A percentile compares a stretch with the other conserved stretches of the same genome.
Evolutionary conservation across 1,284 basidiomycete genomes (phyloP).

Genomic region (Singerocomus inundabilis): DNA sequence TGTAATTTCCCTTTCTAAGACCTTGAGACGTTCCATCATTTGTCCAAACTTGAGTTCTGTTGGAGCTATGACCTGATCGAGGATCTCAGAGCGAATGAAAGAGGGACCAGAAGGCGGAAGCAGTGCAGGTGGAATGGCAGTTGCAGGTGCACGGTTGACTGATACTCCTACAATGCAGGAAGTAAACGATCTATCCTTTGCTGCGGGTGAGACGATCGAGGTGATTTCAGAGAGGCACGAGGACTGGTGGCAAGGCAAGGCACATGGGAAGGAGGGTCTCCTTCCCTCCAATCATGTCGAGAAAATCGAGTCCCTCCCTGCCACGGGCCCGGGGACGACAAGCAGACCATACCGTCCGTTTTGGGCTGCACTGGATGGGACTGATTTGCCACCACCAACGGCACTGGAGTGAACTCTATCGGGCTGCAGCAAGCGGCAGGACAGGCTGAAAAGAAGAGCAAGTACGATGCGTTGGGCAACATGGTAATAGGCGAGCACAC

Average conservation of each 20-base stretch:
- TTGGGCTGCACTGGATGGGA: conserved; percentile 39
- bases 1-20: conserved; percentile 17
- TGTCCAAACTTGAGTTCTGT: conserved; percentile 21
- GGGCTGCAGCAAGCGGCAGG: conserved; percentile 39
- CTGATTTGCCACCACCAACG: conserved; percentile 37
- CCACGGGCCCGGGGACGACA: not conserved
- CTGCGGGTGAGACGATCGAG: conserved; percentile 36
- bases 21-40: conserved; percentile 24
- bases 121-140: conserved; percentile 11
- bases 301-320: conserved; percentile 36
- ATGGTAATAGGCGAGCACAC: conserved; percentile 39
- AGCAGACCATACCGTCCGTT: conserved; percentile 41
- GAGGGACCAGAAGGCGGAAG: conserved; percentile 11
- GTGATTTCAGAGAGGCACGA: conserved; percentile 37
- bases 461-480: conserved; percentile 54
- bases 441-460: conserved; percentile 53
- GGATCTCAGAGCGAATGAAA: conserved; percentile 6
- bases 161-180: conserved; percentile 40
- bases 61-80: conserved; percentile 17
- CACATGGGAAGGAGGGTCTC: conserved; percentile 56
- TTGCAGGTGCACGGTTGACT: conserved; percentile 9
- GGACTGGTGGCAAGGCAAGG: conserved; percentile 43
- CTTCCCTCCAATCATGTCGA: conserved; percentile 67
- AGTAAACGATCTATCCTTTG: conserved; percentile 40
- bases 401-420: conserved; percentile 32